These are phyloP conservation scores for Drechslerella dactyloides DNA, from an alignment of 2,329 filamentous ascomycete species.

Conservation along the genomic window DNA sequence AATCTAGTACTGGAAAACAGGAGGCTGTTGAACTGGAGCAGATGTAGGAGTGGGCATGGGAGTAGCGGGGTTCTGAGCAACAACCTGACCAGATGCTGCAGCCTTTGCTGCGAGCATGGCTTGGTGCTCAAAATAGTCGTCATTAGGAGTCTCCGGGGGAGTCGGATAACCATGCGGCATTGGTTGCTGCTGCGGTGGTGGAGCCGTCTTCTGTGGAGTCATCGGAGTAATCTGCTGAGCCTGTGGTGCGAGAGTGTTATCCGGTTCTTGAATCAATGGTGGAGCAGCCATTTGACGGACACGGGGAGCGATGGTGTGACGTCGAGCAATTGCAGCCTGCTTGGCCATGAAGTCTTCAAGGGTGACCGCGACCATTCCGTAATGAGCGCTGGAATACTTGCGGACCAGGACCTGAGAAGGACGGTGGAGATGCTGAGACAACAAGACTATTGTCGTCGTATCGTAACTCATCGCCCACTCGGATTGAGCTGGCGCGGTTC, in stretches of 20 bases:
- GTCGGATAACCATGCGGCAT: constrained; percentile 77
- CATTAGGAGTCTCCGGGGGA: constrained; percentile 83
- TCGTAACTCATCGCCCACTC: constrained; percentile 60
- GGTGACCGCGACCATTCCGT: constrained; percentile 69
- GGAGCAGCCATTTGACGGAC: constrained; percentile 61
- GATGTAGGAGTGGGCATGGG: constrained; percentile 51
- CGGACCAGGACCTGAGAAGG: constrained; percentile 71
- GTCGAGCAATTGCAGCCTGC: constrained; percentile 65
- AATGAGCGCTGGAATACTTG: constrained; percentile 72
- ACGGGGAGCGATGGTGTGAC: constrained; percentile 57
- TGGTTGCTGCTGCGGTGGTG: constrained; percentile 61
- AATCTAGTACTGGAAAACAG: constrained; percentile 35
- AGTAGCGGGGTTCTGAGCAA: constrained; percentile 52
- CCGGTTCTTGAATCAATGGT: constrained; percentile 63
- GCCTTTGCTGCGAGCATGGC: constrained; percentile 55
- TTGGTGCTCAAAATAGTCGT: constrained; percentile 60
- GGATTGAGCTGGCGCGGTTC: constrained; percentile 61
- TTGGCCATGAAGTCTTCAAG: constrained; percentile 72
- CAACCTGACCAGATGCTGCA: constrained; percentile 52
- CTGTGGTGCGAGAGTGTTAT: constrained; percentile 61
- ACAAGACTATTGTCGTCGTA: constrained; percentile 64
- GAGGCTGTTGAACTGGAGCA: constrained; percentile 44
- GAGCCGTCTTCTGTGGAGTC: constrained; percentile 75
- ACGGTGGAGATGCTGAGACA: constrained; percentile 70
- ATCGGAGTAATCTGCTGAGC: constrained; percentile 69